Evolutionary conservation across 2,329 filamentous ascomycete species (phyloP), one percentile per base, ranked within the genome.

Genomic region (Penicillium sp.): DNA sequence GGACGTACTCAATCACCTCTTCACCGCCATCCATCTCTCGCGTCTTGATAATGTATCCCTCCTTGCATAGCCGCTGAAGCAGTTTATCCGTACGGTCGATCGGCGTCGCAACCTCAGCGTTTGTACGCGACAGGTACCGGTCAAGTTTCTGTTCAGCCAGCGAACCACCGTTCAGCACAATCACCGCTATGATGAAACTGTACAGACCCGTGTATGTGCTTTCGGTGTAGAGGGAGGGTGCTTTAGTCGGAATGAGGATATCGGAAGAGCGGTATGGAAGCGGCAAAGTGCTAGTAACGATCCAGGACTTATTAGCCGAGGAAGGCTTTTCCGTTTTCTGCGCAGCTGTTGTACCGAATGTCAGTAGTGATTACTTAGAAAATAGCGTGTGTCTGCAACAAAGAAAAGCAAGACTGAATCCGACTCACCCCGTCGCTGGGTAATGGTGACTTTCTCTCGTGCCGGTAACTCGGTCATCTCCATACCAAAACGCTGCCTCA

Each of bases 401-500:
- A 38, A 48, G 37, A 43, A 43, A 55, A 41, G 45, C 17, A 31
- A 41, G 39, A 24, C 37, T 13, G 19, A 45, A 35, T 15, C 4
- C 52, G 47, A 63, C 72, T 53, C 71, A 83, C 85, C 86, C 75
- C 86, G 83, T 60, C 88, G 81, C 64, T 95, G 87, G 52, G 82
- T 82, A 31, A 95, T 70, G 0, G 88, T 88, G 43, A 87, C 78
- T 68, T 89, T 94, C 62, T 96, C 91, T 61, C 79, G 80, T 1
- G 79, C 75, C 0, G 93, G 89, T 43, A 97, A 75, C 69, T 96
- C 90, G 4, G 81, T 77, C 76, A 98, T 79, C 66, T 90, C 79
- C 89, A 97, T 95, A n/a, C 93, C 93, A 69, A 95, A 97, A 1
- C 83, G 77, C 2, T 72, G 72, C 42, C 77, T 75, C 33, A 98